These are phyloP conservation scores for Aspergillus quadricinctus DNA, from an alignment of 2,329 filamentous ascomycete genomes.

Conservation along the genomic window DNA sequence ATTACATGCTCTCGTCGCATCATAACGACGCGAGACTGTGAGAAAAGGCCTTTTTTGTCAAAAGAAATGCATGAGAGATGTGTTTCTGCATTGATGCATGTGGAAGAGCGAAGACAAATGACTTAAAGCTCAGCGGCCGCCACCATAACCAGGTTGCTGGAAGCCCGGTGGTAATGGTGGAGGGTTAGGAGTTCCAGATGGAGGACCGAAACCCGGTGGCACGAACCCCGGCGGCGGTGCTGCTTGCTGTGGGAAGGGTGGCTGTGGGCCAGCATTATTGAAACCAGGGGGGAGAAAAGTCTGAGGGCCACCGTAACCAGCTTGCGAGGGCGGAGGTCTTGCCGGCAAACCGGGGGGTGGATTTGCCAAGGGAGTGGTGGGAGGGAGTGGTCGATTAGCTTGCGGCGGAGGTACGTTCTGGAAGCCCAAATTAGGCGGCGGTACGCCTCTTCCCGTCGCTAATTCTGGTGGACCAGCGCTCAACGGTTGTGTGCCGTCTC, in stretches of 20 bases:
- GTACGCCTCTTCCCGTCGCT: slow-evolving; percentile 38
- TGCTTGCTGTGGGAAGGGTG: slow-evolving; percentile 32
- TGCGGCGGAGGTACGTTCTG: slow-evolving; percentile 40
- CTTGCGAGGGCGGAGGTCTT: slow-evolving; percentile 65
- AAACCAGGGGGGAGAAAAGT: slow-evolving; percentile 39
- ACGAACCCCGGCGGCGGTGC: slow-evolving; percentile 49
- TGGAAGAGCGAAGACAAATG: background rate
- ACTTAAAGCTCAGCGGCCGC: slow-evolving; percentile 27
- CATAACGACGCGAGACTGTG: slow-evolving; percentile 1
- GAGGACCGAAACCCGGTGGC: slow-evolving; percentile 46
- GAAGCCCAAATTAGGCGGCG: slow-evolving; percentile 38
- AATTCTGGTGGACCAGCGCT: slow-evolving; percentile 30
- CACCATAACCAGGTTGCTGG: slow-evolving; percentile 37
- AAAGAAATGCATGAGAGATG: background rate
- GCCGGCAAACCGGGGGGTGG: slow-evolving; percentile 57
- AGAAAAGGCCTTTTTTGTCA: background rate
- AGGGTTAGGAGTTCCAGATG: slow-evolving; percentile 22
- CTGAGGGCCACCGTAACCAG: slow-evolving; percentile 61
- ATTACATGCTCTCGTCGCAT: slow-evolving; percentile 8
- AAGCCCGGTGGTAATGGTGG: slow-evolving; percentile 41
- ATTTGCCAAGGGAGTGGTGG: slow-evolving; percentile 46
- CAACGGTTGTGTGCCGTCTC: slow-evolving; percentile 34
- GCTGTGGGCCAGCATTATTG: slow-evolving; percentile 27
- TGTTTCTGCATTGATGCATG: background rate
- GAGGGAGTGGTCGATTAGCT: slow-evolving; percentile 53